A percentile compares a stretch with the other conserved stretches of the same genome.
phyloP scores from a whole-genome alignment of 768 basidiomycete genomes.

The Russula lepida region DNA sequence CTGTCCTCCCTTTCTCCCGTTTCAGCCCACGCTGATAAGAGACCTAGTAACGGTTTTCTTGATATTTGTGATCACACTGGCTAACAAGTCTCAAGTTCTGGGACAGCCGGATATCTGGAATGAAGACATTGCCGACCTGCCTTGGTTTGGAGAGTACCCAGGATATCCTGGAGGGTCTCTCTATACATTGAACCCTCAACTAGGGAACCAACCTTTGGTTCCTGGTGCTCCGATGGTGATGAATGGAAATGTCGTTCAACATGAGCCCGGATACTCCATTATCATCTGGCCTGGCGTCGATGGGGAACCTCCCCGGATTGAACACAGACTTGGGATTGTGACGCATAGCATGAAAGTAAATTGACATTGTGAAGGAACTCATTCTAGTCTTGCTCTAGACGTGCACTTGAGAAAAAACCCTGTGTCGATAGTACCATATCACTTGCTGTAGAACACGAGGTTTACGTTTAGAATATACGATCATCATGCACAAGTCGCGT shows the following conservation, averaged over 20 bases:
- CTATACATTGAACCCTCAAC: background rate
- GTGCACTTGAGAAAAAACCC: background rate
- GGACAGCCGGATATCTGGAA: slow-evolving; percentile 49
- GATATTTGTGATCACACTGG: slow-evolving; percentile 38
- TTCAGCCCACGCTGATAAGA: slow-evolving; percentile 10
- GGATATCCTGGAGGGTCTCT: slow-evolving; percentile 35
- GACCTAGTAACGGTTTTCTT: slow-evolving; percentile 40
- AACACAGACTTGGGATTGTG: slow-evolving; percentile 43
- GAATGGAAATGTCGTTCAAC: slow-evolving; percentile 38
- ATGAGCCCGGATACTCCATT: slow-evolving; percentile 51
- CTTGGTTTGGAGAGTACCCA: slow-evolving; percentile 69
- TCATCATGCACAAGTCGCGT: slow-evolving; percentile 15
- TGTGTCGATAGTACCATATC: background rate
- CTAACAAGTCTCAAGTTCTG: slow-evolving; percentile 44
- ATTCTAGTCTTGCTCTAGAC: background rate
- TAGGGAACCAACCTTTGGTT: background rate
- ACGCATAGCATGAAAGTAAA: slow-evolving; percentile 7
- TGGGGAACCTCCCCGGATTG: slow-evolving; percentile 52
- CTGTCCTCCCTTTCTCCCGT: slow-evolving; percentile 1
- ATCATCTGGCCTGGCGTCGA: slow-evolving; percentile 60
- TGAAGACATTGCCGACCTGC: slow-evolving; percentile 54
- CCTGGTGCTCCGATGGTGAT: background rate
- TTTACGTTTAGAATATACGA: slow-evolving; percentile 12
- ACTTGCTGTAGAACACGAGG: slow-evolving; percentile 17
- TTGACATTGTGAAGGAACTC: slow-evolving; percentile 3